phyloP scores from a whole-genome alignment of 2,329 filamentous ascomycete species.

The Sporothrix humicola region DNA sequence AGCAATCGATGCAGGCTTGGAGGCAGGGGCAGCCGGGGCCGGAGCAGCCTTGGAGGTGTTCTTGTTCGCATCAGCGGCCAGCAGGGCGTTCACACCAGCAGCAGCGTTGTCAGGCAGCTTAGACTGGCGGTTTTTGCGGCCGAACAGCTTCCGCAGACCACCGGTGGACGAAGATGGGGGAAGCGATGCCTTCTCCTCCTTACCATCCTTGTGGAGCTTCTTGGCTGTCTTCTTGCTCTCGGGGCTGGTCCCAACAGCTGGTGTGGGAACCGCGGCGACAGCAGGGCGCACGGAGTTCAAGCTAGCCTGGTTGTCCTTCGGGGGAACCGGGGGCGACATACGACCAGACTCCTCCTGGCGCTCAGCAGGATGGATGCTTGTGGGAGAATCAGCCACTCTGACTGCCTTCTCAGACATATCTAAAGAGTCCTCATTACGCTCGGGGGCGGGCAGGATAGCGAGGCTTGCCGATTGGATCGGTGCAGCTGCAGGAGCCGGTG shows the following conservation, averaged over 20 bases:
- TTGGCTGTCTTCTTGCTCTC: slow-evolving; percentile 56
- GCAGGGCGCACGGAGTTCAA: slow-evolving; percentile 47
- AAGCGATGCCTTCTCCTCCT: slow-evolving; percentile 41
- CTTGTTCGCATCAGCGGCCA: slow-evolving; percentile 47
- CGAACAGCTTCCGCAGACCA: slow-evolving; percentile 70
- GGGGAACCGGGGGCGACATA: slow-evolving; percentile 46
- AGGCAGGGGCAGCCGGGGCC: slow-evolving; percentile 4
- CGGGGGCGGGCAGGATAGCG: slow-evolving; percentile 19
- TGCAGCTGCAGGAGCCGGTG: background rate
- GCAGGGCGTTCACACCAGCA: slow-evolving; percentile 58
- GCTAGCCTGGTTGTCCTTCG: slow-evolving; percentile 47
- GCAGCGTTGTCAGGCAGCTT: slow-evolving; percentile 62
- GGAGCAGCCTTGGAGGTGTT: background rate
- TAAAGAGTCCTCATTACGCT: slow-evolving; percentile 24
- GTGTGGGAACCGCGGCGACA: slow-evolving; percentile 52
- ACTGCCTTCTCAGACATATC: slow-evolving; percentile 47
- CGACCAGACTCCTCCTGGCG: slow-evolving; percentile 21
- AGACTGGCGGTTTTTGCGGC: slow-evolving; percentile 64
- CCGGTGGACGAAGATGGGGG: slow-evolving; percentile 41
- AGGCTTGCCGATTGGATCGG: slow-evolving; percentile 7
- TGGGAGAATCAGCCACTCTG: slow-evolving; percentile 42
- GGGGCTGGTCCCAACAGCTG: slow-evolving; percentile 47
- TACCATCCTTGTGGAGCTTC: slow-evolving; percentile 62
- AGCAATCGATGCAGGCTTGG: slow-evolving; percentile 26
- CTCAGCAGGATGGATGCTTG: slow-evolving; percentile 46